Conservation (phyloP, 768 basidiomycete species). For the Termitomyces sp. region DNA sequence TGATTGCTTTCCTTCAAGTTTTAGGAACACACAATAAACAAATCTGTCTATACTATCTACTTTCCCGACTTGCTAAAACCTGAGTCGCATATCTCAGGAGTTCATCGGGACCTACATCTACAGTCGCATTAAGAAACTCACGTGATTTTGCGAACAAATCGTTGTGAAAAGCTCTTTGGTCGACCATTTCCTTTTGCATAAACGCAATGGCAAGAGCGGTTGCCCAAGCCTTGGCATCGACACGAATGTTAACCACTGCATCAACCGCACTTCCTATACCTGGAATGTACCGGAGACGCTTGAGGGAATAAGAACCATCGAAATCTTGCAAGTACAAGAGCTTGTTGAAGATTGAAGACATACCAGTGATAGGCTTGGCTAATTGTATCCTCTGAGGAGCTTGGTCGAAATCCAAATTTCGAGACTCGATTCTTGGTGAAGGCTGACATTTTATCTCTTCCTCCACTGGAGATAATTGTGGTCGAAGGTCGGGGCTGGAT, state of each 20-base stretch:
- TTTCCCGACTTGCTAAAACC: background rate
- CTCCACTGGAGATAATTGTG: constrained; percentile 18
- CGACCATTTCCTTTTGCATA: constrained; percentile 30
- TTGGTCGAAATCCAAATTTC: constrained; percentile 8
- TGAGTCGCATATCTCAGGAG: constrained; percentile 12
- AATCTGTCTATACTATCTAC: background rate
- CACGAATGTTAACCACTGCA: constrained; percentile 23
- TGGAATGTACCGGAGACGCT: constrained; percentile 28
- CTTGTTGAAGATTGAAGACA: constrained; percentile 22
- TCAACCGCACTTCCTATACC: constrained; percentile 25
- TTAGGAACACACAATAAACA: no score
- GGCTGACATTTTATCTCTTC: constrained; percentile 19
- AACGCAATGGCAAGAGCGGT: constrained; percentile 46
- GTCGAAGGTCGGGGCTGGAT: constrained; percentile 16
- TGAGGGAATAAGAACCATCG: constrained; percentile 43
- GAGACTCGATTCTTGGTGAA: constrained; percentile 24
- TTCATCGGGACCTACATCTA: constrained; percentile 12
- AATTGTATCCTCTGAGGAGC: background rate
- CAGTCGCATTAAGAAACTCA: constrained; percentile 28
- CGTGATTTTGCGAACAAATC: constrained; percentile 35
- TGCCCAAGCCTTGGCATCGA: constrained; percentile 38
- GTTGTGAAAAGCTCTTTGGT: constrained; percentile 36
- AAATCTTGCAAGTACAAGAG: constrained; percentile 35
- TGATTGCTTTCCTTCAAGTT: no score
- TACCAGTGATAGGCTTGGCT: background rate